A percentile compares a stretch with the other conserved stretches of the same genome.
These are phyloP conservation scores for Alloascoidea africana DNA, from an alignment of 805 yeast species.

Conservation along the genomic window DNA sequence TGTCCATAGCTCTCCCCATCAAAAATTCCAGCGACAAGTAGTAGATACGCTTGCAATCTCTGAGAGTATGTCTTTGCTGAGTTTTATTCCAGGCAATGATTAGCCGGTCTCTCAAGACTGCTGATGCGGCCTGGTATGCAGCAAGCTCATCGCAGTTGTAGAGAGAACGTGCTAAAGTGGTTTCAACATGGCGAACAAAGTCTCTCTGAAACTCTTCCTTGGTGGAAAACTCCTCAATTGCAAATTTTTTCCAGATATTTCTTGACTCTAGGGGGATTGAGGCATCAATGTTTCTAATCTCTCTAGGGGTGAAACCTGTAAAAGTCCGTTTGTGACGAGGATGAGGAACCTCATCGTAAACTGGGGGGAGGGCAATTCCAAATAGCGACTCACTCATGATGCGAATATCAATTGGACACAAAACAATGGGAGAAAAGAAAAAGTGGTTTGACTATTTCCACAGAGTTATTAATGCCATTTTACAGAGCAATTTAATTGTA, in stretches of 20 bases:
- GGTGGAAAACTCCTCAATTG: conserved; percentile 32
- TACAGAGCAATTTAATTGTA: no score
- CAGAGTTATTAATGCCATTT: no score
- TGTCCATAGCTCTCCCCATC: conserved; percentile 93
- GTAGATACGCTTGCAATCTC: conserved; percentile 75
- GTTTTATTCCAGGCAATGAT: conserved; percentile 86
- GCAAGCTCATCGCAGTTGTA: conserved; percentile 88
- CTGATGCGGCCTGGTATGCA: conserved; percentile 82
- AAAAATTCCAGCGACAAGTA: conserved; percentile 77
- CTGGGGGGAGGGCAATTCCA: no score
- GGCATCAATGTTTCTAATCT: conserved; percentile 70
- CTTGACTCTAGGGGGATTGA: conserved; percentile 69
- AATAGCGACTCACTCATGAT: no score
- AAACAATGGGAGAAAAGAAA: no score
- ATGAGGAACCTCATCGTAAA: conserved; percentile 8
- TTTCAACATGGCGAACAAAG: conserved; percentile 79
- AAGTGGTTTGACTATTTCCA: no score
- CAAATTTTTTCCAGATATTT: conserved; percentile 60
- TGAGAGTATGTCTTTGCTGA: conserved; percentile 75
- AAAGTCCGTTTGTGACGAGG: conserved; percentile 54
- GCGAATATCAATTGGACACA: no score
- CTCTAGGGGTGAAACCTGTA: conserved; percentile 86
- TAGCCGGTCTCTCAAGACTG: conserved; percentile 63
- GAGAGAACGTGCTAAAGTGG: conserved; percentile 79
- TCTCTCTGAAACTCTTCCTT: conserved; percentile 46